A percentile compares a stretch with the other conserved stretches of the same genome.
Evolutionary conservation across 1,284 basidiomycete genomes (phyloP).

Genomic region (Pisolithus thermaeus): DNA sequence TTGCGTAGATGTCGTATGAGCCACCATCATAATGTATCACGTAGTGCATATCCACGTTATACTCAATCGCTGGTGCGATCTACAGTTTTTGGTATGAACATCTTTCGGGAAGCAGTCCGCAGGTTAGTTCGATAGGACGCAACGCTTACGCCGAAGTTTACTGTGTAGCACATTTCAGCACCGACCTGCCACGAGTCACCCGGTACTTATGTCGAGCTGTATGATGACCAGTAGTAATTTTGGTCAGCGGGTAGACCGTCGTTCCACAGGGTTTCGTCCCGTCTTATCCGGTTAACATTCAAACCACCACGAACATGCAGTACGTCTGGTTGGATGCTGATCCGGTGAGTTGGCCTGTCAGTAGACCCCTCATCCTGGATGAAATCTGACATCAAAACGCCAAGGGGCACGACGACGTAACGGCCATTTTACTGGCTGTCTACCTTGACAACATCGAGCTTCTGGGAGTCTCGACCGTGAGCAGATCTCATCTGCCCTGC

Average conservation of each 20-base stretch:
- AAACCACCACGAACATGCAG: constrained; percentile 8
- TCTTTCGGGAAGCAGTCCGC: too few relatives aligned
- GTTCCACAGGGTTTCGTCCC: not conserved
- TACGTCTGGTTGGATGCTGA: constrained; percentile 53
- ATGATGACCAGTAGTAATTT: too few relatives aligned
- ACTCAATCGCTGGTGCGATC: too few relatives aligned
- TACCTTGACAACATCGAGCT: constrained; percentile 59
- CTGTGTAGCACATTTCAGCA: too few relatives aligned
- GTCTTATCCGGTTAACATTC: not conserved
- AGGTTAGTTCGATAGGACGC: too few relatives aligned
- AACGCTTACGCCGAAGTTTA: too few relatives aligned
- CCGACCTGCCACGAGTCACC: too few relatives aligned
- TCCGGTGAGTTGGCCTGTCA: constrained; percentile 38
- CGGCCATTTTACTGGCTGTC: constrained; percentile 70
- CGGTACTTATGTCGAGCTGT: too few relatives aligned
- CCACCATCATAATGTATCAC: too few relatives aligned
- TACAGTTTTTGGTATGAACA: too few relatives aligned
- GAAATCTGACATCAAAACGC: constrained; percentile 1
- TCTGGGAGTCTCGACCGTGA: constrained; percentile 75
- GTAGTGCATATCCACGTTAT: too few relatives aligned
- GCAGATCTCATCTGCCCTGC: constrained; percentile 5
- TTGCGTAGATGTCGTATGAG: too few relatives aligned
- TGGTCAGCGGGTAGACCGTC: not conserved
- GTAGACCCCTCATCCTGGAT: not conserved
- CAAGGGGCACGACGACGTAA: constrained; percentile 83